phyloP scores from a whole-genome alignment of 192 early-diverging fungal species.

The Gaertneriomyces semiglobifer region DNA sequence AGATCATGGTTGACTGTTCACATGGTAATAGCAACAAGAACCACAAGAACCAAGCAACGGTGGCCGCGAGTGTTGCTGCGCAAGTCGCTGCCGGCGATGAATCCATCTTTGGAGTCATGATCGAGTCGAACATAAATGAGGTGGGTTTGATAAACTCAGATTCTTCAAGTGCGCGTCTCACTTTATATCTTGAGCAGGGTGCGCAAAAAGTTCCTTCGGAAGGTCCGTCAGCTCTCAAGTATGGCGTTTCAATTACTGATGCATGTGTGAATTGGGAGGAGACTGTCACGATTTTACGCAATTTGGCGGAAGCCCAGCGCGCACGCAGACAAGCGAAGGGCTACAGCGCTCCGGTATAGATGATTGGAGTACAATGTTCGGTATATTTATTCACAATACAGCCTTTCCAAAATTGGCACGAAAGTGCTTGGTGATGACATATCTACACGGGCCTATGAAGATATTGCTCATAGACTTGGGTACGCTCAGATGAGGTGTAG shows the following conservation, averaged over 20 bases:
- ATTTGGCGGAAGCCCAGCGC: slow-evolving; percentile 65
- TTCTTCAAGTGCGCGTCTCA: not conserved
- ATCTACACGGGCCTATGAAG: no score
- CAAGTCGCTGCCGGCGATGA: slow-evolving; percentile 62
- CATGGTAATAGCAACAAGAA: slow-evolving; percentile 92
- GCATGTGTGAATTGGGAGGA: slow-evolving; percentile 86
- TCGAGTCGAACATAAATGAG: slow-evolving; percentile 79
- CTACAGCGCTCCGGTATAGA: no score
- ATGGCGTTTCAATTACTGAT: slow-evolving; percentile 91
- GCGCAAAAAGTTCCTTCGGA: slow-evolving; percentile 77
- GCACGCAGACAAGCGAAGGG: slow-evolving; percentile 4
- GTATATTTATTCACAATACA: no score
- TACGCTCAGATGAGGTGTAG: no score
- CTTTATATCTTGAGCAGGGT: slow-evolving; percentile 49
- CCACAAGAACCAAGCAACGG: slow-evolving; percentile 80
- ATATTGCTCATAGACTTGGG: no score
- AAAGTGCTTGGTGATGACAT: no score
- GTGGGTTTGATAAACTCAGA: not conserved
- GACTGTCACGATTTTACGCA: slow-evolving; percentile 71
- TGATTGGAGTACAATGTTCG: no score
- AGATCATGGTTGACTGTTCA: slow-evolving; percentile 93
- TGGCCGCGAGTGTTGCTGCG: slow-evolving; percentile 44
- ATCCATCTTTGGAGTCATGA: slow-evolving; percentile 81
- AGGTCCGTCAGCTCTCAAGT: slow-evolving; percentile 58
- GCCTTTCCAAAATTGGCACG: no score